These are phyloP conservation scores for Malassezia caprae DNA, from an alignment of 1,284 basidiomycete species.

Conservation along the genomic window DNA sequence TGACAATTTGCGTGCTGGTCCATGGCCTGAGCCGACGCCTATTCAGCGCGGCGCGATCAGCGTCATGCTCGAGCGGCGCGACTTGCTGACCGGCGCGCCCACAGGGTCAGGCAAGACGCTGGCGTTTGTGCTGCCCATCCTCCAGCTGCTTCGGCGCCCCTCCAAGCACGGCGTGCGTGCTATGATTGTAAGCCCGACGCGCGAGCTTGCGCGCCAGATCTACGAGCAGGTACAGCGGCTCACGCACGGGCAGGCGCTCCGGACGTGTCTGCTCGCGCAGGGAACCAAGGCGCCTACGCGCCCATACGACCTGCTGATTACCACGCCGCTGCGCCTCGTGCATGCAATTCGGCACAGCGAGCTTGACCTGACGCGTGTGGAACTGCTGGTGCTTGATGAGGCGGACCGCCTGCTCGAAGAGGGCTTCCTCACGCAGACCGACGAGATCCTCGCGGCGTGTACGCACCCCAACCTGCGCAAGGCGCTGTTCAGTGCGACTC, in stretches of 20 bases:
- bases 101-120: slow-evolving; percentile 46
- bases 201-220: slow-evolving; percentile 43
- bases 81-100: slow-evolving; percentile 40
- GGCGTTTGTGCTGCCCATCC: slow-evolving; percentile 38
- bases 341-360: slow-evolving; percentile 39
- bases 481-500: slow-evolving; percentile 83
- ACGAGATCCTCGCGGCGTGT: slow-evolving; percentile 78
- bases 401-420: slow-evolving; percentile 60
- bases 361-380: slow-evolving; percentile 32
- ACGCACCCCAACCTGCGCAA: slow-evolving; percentile 66
- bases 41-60: slow-evolving; percentile 49
- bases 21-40: slow-evolving; percentile 42
- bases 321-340: slow-evolving; percentile 42
- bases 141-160: slow-evolving; percentile 30
- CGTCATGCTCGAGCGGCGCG: slow-evolving; percentile 40
- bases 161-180: slow-evolving; percentile 28
- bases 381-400: slow-evolving; percentile 39
- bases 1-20: slow-evolving; percentile 26
- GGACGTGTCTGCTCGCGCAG: slow-evolving; percentile 36
- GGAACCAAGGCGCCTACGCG: slow-evolving; percentile 16
- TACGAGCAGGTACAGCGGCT: slow-evolving; percentile 36
- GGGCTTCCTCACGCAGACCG: slow-evolving; percentile 78
- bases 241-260: slow-evolving; percentile 21
- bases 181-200: slow-evolving; percentile 40
- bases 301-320: slow-evolving; percentile 40